Evolutionary conservation across 208 protist species (phyloP).

Genomic region (Acanthamoeba royreba): DNA sequence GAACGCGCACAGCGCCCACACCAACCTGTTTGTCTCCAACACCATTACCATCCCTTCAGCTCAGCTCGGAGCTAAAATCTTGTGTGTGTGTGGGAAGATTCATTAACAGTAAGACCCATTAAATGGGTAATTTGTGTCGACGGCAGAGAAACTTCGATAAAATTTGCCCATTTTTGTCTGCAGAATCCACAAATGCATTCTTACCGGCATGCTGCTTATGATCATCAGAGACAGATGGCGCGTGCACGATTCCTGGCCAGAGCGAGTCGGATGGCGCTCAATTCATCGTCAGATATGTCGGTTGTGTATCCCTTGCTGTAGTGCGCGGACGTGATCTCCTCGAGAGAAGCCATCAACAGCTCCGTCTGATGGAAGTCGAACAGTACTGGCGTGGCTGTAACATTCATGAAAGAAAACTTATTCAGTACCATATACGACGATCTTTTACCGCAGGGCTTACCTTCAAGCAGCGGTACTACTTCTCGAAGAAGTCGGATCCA

Average conservation of each 20-base stretch:
- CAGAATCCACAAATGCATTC: not conserved
- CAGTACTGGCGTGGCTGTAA: not conserved
- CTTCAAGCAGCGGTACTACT: slow-evolving; percentile 35
- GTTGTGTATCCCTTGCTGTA: slow-evolving; percentile 22
- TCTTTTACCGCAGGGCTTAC: not conserved
- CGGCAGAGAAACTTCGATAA: no score
- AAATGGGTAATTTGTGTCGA: no score
- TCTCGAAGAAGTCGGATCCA: slow-evolving; percentile 44
- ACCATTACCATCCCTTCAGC: no score
- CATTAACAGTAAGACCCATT: no score
- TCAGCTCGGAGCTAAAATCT: no score
- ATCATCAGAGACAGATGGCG: not conserved
- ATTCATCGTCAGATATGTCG: not conserved
- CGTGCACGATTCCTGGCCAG: slow-evolving; percentile 30
- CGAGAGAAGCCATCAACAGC: not conserved
- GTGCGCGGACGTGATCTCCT: slow-evolving; percentile 39
- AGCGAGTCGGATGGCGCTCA: not conserved
- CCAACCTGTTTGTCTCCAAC: no score
- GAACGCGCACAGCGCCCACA: no score
- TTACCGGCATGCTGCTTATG: not conserved
- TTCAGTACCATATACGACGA: not conserved
- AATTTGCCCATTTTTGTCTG: no score
- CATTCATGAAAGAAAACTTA: not conserved
- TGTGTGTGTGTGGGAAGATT: no score
- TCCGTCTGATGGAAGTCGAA: slow-evolving; percentile 14